Evolutionary conservation across 176 grass and related monocot genomes (phyloP), one percentile per base, ranked within the genome.

Genomic region (Triticum urartu): DNA sequence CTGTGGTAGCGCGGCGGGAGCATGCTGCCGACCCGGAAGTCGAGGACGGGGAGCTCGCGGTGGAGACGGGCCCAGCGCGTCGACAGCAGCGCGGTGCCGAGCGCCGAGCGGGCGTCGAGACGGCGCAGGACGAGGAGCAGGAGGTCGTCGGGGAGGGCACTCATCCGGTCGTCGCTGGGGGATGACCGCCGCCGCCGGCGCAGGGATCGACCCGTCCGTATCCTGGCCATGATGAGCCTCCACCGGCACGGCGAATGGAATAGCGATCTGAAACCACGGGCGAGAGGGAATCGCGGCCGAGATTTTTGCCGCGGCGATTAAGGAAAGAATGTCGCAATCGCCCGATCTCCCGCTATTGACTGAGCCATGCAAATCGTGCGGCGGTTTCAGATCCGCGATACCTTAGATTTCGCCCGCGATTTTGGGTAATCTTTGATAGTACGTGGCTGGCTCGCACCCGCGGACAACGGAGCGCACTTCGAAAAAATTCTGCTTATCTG

Each of bases 101-200:
- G 28, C 72, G 61, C 61, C 12, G 42, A 4, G 83, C 40, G 72
- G 71, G 72, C 52, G 72, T 85, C 59, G 42, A 85, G 42, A 3
- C 60, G 72, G 61, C 61, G 7, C 4, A 85, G 72, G 59, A 84
- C 3, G n/a, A 74, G 34, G n/a, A 62, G 68, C 8, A 73, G 81
- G 36, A 84, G 68, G 36, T 84, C 81, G 69, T 84, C 56, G 24
- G 81, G 14, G 34, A 84, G 82, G 36, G 22, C 36, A 33, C 81
- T 63, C n/a, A 63, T 6, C 17, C 1, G 38, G 71, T 65, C 83
- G 0, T 26, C 21, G 12, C 26, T 13, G 54, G 9, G n/a, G 58
- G 7, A 24, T 13, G 28, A 0, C 13, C 0, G 28, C 13, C 0
- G 3, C 67, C 17, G 18, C 32, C 67, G 67, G 67, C 3, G 67